Evolutionary conservation across 2,329 filamentous ascomycete genomes (phyloP), one percentile per base, ranked within the genome.

Genomic region (Trichoderma koningii): DNA sequence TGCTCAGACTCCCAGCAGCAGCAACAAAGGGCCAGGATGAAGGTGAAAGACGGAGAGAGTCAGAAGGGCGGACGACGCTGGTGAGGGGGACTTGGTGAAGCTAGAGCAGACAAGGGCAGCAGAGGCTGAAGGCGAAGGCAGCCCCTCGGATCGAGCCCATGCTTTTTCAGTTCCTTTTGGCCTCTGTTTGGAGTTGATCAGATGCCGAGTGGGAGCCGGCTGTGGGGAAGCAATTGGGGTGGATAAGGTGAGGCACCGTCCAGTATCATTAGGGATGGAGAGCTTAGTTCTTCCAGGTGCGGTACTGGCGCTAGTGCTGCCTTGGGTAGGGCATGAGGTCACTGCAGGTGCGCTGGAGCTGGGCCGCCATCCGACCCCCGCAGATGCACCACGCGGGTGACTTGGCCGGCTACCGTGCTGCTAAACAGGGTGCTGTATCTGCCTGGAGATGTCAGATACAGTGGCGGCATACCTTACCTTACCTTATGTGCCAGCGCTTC

Each of bases 141-240:
- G 64, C 57, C 59, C 52, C 55, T 66, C 51, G 64, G 45, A 57
- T 63, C 63, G 59, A 55, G 59, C 64, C 64, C 64, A 64, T 66
- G 45, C 38, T 34, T 53, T 55, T 17, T 45, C 34, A 38, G 34
- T 38, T 38, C 34, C 12, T 2, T 38, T 38, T 38, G 34, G 17
- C 17, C 50, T 57, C n/a, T n/a, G 23, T 34, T 63, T 66, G 60
- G 59, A 66, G 64, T 63, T 64, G 59, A 66, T 53, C 64, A 64
- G 60, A 64, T 63, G 45, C 64, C 64, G 47, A 28, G 44, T 60
- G 52, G 44, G 38, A 44, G 51, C 64, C 64, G 34, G 60, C 26
- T 66, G 64, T 66, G 64, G 64, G 64, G 64, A 64, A 66, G 64
- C 64, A 56, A 26, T 45, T 45, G 42, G 19, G 30, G 62, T 45